phyloP scores from a whole-genome alignment of 164 flowering plant species.

The Magnolia kwangsiensis region DNA sequence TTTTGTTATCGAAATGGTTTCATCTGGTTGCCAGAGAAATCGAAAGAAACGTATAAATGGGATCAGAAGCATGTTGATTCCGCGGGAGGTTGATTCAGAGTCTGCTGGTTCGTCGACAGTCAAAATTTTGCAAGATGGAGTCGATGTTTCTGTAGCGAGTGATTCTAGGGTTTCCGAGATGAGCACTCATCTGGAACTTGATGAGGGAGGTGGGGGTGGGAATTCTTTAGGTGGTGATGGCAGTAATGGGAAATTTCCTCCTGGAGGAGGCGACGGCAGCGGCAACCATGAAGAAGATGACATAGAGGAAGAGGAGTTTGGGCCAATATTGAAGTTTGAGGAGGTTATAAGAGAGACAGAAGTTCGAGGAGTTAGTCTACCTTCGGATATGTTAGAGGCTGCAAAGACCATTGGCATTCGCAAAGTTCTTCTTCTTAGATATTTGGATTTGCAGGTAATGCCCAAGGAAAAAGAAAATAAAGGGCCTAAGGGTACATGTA shows the following conservation, averaged over 20 bases:
- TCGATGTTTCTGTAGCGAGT: not conserved
- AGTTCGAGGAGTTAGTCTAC: slow-evolving; percentile 49
- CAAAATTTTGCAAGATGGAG: not conserved
- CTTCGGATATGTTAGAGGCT: slow-evolving; percentile 68
- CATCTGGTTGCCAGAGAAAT: not conserved
- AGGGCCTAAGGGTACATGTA: not conserved
- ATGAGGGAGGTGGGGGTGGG: slow-evolving; percentile 13
- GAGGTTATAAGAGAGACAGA: slow-evolving; percentile 59
- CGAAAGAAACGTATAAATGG: not conserved
- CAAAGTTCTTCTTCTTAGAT: slow-evolving; percentile 43
- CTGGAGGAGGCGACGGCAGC: slow-evolving; percentile 16
- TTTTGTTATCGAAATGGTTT: not conserved
- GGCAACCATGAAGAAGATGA: slow-evolving; percentile 13
- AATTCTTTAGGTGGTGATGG: slow-evolving; percentile 21
- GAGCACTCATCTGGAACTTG: slow-evolving; percentile 7
- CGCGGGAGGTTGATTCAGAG: not conserved
- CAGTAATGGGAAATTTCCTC: slow-evolving; percentile 36
- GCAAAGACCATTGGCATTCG: slow-evolving; percentile 60
- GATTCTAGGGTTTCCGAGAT: slow-evolving; percentile 2
- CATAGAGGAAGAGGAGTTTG: slow-evolving; percentile 57
- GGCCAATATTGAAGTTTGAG: slow-evolving; percentile 54
- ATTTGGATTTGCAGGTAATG: slow-evolving; percentile 69
- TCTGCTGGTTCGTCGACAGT: not conserved
- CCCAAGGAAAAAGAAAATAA: not conserved
- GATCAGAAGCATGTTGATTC: not conserved